Conservation (phyloP, 352 stramenopile species). For the Globisporangium perplexum region DNA sequence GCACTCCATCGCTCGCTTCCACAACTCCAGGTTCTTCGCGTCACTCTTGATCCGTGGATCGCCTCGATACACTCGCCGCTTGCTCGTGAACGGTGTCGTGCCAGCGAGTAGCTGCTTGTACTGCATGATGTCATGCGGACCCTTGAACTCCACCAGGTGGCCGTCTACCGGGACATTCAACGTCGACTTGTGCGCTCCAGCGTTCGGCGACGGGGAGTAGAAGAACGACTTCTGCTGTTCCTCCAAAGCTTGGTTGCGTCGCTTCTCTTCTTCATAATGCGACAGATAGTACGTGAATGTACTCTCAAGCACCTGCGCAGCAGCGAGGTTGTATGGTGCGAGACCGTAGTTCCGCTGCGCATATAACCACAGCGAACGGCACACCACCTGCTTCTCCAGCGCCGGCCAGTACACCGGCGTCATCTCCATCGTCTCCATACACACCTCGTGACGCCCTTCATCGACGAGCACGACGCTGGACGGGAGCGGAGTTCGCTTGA, state of each 20-base stretch:
- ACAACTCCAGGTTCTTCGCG: conserved; percentile 39
- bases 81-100: conserved; percentile 78
- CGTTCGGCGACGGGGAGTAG: conserved; percentile 21
- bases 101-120: conserved; percentile 71
- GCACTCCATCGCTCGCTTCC: conserved; percentile 50
- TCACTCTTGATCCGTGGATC: conserved; percentile 68
- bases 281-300: conserved; percentile 76
- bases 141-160: conserved; percentile 82
- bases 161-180: conserved; percentile 71
- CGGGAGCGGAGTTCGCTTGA: conserved; percentile 28
- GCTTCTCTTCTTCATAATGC: conserved; percentile 56
- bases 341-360: conserved; percentile 78
- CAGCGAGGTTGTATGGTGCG: conserved; percentile 61
- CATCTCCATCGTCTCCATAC: conserved; percentile 73
- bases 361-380: conserved; percentile 75
- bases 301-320: conserved; percentile 41
- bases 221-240: conserved; percentile 43
- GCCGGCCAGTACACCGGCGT: conserved; percentile 74
- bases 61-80: conserved; percentile 69
- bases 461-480: conserved; percentile 69
- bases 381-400: conserved; percentile 61
- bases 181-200: conserved; percentile 33
- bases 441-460: conserved; percentile 77
- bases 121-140: conserved; percentile 71
- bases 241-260: conserved; percentile 43